These are phyloP conservation scores for Peziza echinospora DNA, from an alignment of 495 filamentous ascomycete species.

Conservation along the genomic window DNA sequence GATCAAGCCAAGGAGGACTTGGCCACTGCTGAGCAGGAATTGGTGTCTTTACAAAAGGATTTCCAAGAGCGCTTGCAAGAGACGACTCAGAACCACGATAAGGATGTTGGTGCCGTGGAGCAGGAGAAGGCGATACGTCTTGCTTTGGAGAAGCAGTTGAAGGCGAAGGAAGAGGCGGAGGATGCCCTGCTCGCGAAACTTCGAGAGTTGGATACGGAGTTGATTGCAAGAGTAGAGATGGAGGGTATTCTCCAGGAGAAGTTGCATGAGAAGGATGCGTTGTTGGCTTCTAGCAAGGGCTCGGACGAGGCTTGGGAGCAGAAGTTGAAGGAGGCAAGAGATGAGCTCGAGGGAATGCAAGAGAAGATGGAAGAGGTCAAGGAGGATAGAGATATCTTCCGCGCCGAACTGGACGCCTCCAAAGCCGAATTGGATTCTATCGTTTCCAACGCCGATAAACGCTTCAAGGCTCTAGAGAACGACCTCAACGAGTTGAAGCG, in stretches of 20 bases:
- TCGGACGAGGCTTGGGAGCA: constrained; percentile 16
- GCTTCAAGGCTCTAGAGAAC: constrained; percentile 9
- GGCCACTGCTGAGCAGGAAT: constrained; percentile 21
- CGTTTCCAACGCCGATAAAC: constrained; percentile 7
- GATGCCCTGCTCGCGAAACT: constrained; percentile 26
- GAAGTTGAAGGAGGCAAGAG: constrained; percentile 22
- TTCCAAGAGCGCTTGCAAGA: background rate
- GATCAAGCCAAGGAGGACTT: constrained; percentile 22
- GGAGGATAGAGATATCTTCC: constrained; percentile 23
- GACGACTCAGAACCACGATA: background rate
- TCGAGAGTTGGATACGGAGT: constrained; percentile 12
- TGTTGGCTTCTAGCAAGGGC: constrained; percentile 27
- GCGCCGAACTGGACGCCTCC: background rate
- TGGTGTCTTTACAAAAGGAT: background rate
- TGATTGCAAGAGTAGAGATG: constrained; percentile 21
- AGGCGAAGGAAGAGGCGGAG: constrained; percentile 32
- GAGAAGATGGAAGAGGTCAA: constrained; percentile 26
- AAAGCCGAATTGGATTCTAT: constrained; percentile 14
- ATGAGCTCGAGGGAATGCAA: constrained; percentile 30
- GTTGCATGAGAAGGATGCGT: constrained; percentile 29
- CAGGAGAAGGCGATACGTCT: background rate
- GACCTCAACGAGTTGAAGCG: constrained; percentile 10
- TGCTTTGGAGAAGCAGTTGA: constrained; percentile 1
- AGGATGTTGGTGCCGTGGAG: background rate
- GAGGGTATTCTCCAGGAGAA: constrained; percentile 26